phyloP scores from a whole-genome alignment of 306 rosid species.

The Acacia confusa region DNA sequence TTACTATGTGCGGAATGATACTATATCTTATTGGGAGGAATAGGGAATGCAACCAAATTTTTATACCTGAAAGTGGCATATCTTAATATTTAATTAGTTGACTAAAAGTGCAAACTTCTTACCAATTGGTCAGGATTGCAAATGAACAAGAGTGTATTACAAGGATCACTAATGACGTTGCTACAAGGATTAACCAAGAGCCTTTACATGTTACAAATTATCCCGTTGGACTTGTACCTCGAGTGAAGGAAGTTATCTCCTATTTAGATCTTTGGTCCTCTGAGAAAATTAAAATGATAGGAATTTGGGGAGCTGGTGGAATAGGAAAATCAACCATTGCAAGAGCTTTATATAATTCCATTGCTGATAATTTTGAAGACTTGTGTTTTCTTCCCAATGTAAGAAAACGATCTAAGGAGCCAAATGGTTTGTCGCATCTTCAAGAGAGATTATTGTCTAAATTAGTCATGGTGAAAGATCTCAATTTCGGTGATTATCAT shows the following conservation, averaged over 20 bases:
- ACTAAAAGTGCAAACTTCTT: background rate
- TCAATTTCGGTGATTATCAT: too few relatives aligned
- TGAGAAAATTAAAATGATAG: background rate
- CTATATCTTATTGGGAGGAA: too few relatives aligned
- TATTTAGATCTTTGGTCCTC: background rate
- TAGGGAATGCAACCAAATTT: too few relatives aligned
- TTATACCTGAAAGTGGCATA: too few relatives aligned
- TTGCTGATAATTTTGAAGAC: background rate
- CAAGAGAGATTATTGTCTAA: background rate
- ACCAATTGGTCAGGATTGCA: background rate
- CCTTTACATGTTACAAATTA: background rate
- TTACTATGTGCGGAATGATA: too few relatives aligned
- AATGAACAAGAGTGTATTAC: background rate
- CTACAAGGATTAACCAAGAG: background rate
- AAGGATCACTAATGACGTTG: background rate
- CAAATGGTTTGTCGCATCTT: background rate
- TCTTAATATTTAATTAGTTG: too few relatives aligned
- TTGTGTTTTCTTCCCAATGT: background rate
- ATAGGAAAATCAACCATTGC: constrained; percentile 22
- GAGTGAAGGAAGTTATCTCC: background rate
- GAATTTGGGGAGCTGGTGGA: constrained; percentile 6
- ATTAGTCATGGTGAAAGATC: background rate
- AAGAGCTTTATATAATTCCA: too few relatives aligned
- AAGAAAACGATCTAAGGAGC: background rate
- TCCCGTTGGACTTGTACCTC: constrained; percentile 13